Conservation (phyloP, 805 yeast genomes). For the Naumovozyma castellii region DNA sequence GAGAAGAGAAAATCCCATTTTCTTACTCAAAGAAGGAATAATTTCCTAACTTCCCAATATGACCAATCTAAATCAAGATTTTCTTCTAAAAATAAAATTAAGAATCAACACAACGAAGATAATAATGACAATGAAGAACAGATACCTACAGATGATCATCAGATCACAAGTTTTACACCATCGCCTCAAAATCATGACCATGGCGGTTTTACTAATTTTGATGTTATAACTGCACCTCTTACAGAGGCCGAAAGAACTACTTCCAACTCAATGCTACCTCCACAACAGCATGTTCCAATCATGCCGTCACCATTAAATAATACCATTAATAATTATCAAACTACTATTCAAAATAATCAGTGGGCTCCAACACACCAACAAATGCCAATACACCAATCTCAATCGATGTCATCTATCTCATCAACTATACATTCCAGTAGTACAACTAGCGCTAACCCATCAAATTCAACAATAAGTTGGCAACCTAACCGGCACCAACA, state of each 20-base stretch:
- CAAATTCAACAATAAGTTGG: too few species aligned
- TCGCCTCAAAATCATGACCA: slow-evolving; percentile 1
- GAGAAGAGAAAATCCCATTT: slow-evolving; percentile 14
- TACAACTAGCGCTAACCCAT: neutral
- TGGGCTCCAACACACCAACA: neutral
- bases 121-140: neutral
- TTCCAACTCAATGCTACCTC: neutral
- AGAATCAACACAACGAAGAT: neutral
- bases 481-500: neutral
- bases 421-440: neutral
- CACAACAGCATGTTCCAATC: slow-evolving; percentile 5
- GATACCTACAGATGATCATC: neutral
- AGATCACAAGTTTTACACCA: neutral
- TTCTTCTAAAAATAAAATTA: slow-evolving; percentile 12
- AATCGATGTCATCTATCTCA: neutral
- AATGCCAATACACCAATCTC: neutral
- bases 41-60: slow-evolving; percentile 26
- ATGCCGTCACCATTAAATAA: slow-evolving; percentile 11
- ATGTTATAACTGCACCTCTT: slow-evolving; percentile 1
- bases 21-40: slow-evolving; percentile 24
- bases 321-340: too few species aligned
- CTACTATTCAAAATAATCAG: too few species aligned
- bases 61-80: slow-evolving; percentile 27
- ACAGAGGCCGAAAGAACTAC: neutral
- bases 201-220: slow-evolving; percentile 11